phyloP scores from a whole-genome alignment of 164 flowering plant species.

The Akebia trifoliata region DNA sequence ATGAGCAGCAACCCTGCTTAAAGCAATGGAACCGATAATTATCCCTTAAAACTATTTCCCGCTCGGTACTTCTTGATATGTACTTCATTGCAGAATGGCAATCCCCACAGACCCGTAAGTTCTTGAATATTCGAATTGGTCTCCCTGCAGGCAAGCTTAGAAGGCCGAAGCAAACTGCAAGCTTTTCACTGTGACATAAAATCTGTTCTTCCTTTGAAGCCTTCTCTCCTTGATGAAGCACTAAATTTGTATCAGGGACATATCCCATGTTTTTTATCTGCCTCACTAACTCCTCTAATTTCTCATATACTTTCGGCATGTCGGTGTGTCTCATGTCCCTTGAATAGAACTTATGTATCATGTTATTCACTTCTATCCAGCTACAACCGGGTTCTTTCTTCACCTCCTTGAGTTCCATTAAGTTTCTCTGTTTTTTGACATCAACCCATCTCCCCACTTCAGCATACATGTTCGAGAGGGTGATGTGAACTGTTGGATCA shows the following conservation, averaged over 20 bases:
- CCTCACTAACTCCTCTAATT: constrained; percentile 18
- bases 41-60: constrained; percentile 21
- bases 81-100: constrained; percentile 23
- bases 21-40: constrained; percentile 25
- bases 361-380: constrained; percentile 25
- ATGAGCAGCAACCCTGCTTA: constrained; percentile 23
- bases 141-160: constrained; percentile 13
- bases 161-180: constrained; percentile 27
- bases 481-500: constrained; percentile 22
- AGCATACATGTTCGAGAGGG: constrained; percentile 30
- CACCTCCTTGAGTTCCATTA: constrained; percentile 14
- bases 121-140: constrained; percentile 24
- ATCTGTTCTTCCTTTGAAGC: constrained; percentile 10
- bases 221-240: constrained; percentile 7
- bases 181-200: constrained; percentile 23
- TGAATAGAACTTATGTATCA: constrained; percentile 20
- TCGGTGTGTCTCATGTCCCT: constrained; percentile 16
- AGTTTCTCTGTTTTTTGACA: constrained; percentile 16
- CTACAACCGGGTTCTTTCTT: constrained; percentile 31
- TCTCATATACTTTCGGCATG: constrained; percentile 15
- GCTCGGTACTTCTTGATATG: constrained; percentile 10
- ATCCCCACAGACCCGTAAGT: constrained; percentile 20
- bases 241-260: constrained; percentile 9
- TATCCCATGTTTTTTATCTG: constrained; percentile 21
- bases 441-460: constrained; percentile 24